Evolutionary conservation across 1,139 yeast genomes (phyloP).

Genomic region (Tardiomyces depauwii): DNA sequence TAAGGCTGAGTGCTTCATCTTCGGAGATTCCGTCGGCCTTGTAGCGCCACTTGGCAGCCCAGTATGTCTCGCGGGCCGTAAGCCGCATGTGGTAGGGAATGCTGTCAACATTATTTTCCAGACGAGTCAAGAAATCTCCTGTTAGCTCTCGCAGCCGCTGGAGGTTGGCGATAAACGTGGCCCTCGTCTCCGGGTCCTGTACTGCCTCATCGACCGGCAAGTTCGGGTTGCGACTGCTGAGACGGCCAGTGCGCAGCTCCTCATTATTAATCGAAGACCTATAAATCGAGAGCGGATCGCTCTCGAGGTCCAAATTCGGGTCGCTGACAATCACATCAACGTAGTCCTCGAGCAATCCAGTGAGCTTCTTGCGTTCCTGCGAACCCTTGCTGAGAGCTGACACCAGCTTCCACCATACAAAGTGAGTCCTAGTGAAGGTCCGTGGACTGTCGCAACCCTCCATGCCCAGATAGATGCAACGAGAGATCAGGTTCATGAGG

Average conservation of each 20-base stretch:
- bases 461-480: conserved; percentile 40
- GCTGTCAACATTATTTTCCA: conserved; percentile 32
- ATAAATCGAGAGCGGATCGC: conserved; percentile 62
- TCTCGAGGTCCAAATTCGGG: conserved; percentile 57
- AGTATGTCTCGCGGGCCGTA: conserved; percentile 27
- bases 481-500: conserved; percentile 48
- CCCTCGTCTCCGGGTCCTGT: conserved; percentile 60
- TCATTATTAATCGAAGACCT: conserved; percentile 37
- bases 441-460: conserved; percentile 15
- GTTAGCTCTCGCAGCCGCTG: conserved; percentile 64
- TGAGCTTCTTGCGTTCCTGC: conserved; percentile 46
- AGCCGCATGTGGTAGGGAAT: conserved; percentile 59
- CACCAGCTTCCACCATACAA: conserved; percentile 40
- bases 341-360: conserved; percentile 43
- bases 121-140: conserved; percentile 42
- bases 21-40: conserved; percentile 8
- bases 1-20: conserved; percentile 46
- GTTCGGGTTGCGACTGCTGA: conserved; percentile 34
- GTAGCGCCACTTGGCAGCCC: not conserved
- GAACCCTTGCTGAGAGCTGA: conserved; percentile 46
- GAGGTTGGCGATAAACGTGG: conserved; percentile 59
- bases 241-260: conserved; percentile 30
- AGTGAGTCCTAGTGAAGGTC: conserved; percentile 20
- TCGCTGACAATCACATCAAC: conserved; percentile 39
- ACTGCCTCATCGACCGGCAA: conserved; percentile 62